A percentile compares a stretch with the other conserved stretches of the same genome.
Conservation (phyloP, 208 protist species). For the Tritrichomonas foetus region DNA sequence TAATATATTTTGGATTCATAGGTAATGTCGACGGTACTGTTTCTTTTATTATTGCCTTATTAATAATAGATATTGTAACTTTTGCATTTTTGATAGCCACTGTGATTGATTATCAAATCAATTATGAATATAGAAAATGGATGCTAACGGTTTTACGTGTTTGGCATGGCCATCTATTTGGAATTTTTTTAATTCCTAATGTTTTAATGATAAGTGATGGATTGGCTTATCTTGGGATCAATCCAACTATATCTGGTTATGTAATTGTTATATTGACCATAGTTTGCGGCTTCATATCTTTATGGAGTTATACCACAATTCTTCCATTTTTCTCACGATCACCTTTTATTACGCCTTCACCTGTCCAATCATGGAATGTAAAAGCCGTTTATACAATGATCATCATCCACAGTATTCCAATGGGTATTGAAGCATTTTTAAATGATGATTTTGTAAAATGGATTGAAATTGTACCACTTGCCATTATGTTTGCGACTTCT, state of each 20-base stretch:
- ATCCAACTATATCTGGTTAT: background rate
- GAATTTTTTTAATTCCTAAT: background rate
- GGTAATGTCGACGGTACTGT: background rate
- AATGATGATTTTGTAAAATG: background rate
- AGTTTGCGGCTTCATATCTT: background rate
- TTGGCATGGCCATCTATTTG: slow-evolving; percentile 3
- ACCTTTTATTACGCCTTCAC: background rate
- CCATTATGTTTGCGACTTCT: background rate
- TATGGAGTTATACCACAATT: background rate
- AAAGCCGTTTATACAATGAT: background rate
- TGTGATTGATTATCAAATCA: background rate
- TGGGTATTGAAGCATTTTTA: background rate
- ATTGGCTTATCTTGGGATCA: background rate
- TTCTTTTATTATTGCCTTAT: background rate
- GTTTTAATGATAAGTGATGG: background rate
- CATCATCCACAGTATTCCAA: background rate
- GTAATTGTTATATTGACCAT: background rate
- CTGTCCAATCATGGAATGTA: background rate
- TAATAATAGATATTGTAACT: no score
- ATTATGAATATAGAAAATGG: background rate
- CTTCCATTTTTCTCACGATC: background rate
- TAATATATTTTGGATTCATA: background rate
- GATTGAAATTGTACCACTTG: background rate
- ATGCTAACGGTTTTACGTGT: background rate
- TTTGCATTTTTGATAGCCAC: background rate